Percentiles rank a stretch among this genome's conserved stretches.
phyloP scores from a whole-genome alignment of 495 filamentous ascomycete genomes.

The Aspergillus funiculosus region DNA sequence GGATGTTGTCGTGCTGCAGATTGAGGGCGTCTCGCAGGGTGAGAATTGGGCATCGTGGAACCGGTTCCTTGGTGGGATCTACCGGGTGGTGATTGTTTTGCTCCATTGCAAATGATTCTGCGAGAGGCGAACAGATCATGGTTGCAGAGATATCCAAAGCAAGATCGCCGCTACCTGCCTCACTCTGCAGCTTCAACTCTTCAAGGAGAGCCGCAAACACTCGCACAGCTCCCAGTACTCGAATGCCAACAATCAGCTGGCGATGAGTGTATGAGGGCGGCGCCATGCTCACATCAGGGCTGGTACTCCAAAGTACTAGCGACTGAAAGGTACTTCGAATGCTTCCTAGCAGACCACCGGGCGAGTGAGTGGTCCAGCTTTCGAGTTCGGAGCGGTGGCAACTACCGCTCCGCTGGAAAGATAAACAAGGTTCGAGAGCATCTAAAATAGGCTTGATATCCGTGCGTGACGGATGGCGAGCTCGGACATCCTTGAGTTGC shows the following conservation, averaged over 20 bases:
- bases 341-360: slow-evolving; percentile 56
- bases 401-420: slow-evolving; percentile 58
- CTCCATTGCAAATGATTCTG: slow-evolving; percentile 42
- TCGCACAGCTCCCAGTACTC: slow-evolving; percentile 62
- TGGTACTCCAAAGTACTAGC: slow-evolving; percentile 67
- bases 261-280: slow-evolving; percentile 76
- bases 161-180: slow-evolving; percentile 50
- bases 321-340: slow-evolving; percentile 61
- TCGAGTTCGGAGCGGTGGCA: slow-evolving; percentile 70
- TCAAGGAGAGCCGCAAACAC: slow-evolving; percentile 60
- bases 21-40: slow-evolving; percentile 69
- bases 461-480: slow-evolving; percentile 58
- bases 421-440: slow-evolving; percentile 61
- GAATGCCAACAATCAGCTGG: slow-evolving; percentile 58
- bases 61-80: slow-evolving; percentile 35
- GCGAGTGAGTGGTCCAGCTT: slow-evolving; percentile 58
- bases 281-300: slow-evolving; percentile 56
- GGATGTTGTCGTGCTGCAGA: slow-evolving; percentile 55
- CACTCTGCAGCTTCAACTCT: slow-evolving; percentile 57
- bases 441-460: slow-evolving; percentile 69
- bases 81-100: slow-evolving; percentile 37
- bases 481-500: slow-evolving; percentile 65
- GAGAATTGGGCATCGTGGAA: slow-evolving; percentile 39
- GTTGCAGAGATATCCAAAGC: slow-evolving; percentile 70
- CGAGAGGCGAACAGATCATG: slow-evolving; percentile 66